phyloP scores from a whole-genome alignment of 2,329 filamentous ascomycete species.

The Sclerotinia borealis region DNA sequence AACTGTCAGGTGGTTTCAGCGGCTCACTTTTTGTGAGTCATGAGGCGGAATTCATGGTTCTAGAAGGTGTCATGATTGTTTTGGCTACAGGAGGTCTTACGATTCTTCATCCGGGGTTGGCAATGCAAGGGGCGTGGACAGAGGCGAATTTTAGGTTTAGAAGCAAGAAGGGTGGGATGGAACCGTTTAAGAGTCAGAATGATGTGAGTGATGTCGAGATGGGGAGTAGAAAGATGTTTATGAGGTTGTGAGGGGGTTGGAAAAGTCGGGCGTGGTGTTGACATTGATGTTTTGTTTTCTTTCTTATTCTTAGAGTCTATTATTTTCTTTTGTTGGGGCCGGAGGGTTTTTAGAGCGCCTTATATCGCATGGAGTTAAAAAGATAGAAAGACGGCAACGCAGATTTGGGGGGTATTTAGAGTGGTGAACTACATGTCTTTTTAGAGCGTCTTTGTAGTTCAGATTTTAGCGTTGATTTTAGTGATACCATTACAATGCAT shows the following conservation, averaged over 20 bases:
- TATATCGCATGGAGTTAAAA: no score
- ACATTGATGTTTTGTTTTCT: neutral
- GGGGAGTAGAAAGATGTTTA: neutral
- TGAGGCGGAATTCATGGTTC: conserved; percentile 40
- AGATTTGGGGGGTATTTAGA: no score
- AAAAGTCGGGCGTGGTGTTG: neutral
- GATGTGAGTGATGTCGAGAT: neutral
- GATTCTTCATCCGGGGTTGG: conserved; percentile 37
- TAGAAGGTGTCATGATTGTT: conserved; percentile 44
- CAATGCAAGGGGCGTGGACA: conserved; percentile 20
- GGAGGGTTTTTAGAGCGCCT: no score
- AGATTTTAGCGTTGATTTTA: no score
- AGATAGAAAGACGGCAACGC: no score
- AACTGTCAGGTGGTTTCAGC: conserved; percentile 49
- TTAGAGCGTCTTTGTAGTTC: no score
- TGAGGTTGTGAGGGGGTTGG: neutral
- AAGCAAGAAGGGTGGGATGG: neutral
- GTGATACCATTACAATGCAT: no score
- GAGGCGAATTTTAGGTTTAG: conserved; percentile 19
- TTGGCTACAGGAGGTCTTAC: conserved; percentile 42
- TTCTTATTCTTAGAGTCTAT: no score
- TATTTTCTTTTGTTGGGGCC: no score
- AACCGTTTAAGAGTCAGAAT: neutral
- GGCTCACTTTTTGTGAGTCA: conserved; percentile 45
- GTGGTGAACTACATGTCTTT: no score